These are phyloP conservation scores for Wickerhamiella bombiphila DNA, from an alignment of 805 yeast species.

Conservation along the genomic window DNA sequence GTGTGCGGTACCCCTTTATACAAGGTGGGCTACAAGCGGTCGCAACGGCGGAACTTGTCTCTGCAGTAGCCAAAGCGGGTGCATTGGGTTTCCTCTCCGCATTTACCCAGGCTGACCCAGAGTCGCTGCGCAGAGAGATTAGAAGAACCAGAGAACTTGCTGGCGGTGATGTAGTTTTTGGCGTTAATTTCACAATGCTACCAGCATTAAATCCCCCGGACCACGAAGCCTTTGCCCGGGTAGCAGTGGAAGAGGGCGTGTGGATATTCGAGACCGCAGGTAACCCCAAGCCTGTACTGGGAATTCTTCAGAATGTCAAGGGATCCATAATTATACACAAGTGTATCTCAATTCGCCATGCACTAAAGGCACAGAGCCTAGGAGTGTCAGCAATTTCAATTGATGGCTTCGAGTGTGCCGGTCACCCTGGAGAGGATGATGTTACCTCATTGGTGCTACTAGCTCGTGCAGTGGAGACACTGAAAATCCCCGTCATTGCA, in stretches of 20 bases:
- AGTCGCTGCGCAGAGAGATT: conserved; percentile 21
- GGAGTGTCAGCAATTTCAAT: conserved; percentile 24
- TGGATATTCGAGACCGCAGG: conserved; percentile 25
- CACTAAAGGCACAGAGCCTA: conserved; percentile 20
- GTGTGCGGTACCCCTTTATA: conserved; percentile 20
- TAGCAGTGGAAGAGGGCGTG: conserved; percentile 23
- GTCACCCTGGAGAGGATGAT: conserved; percentile 26
- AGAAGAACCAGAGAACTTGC: conserved; percentile 15
- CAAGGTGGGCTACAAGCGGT: conserved; percentile 24
- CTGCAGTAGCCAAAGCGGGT: conserved; percentile 24
- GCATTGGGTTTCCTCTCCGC: conserved; percentile 22
- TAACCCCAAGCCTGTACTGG: conserved; percentile 20
- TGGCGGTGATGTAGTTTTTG: conserved; percentile 18
- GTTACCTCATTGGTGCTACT: conserved; percentile 19
- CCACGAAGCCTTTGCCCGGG: conserved; percentile 20
- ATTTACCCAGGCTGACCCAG: conserved; percentile 21
- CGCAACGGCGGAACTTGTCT: conserved; percentile 20
- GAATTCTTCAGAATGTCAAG: conserved; percentile 14
- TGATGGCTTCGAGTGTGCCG: conserved; percentile 26
- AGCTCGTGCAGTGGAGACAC: conserved; percentile 18
- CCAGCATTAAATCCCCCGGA: conserved; percentile 23
- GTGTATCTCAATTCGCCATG: conserved; percentile 21
- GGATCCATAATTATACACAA: conserved; percentile 20
- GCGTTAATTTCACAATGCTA: conserved; percentile 23
- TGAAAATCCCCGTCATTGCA: conserved; percentile 22